Base-by-base conservation (phyloP, 1,284 basidiomycete species). In the Trametes hirsuta region DNA sequence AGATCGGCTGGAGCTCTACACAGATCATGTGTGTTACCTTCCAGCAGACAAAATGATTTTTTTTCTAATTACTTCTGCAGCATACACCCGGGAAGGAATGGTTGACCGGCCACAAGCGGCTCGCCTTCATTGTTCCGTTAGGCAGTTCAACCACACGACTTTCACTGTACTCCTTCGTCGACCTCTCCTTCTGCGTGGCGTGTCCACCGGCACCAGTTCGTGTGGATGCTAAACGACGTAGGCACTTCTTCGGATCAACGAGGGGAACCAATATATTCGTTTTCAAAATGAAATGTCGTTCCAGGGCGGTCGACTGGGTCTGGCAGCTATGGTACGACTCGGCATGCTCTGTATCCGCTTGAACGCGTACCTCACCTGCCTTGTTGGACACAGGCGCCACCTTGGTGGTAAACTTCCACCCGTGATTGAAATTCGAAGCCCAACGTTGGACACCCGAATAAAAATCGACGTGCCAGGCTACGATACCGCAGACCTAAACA, bases 111-210 rank as follows among this genome's bases (percentile, higher is more conserved):
- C 86, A 87, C 67, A 91, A 92, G 68, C 80, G 85, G 58, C 81
- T 93, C 6, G 80, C 86, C 6, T 90, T 85, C 66, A 73, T 91
- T 6, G 84, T 94, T 44, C 88, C 91, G 1, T 77, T 95, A 37
- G 78, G 79, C 55, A 76, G 79, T 2, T 73, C 79, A 3, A 75
- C 77, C 47, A 93, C 91, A 0, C 81, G 78, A 36, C 73, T 94
- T 24, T 93, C 90, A 1, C 70, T 95, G 15, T 95, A 91, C 71
- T 95, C 92, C 11, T 90, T 91, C 61, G 82, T 88, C 42, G 93
- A 95, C 68, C 74, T 91, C 53, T 87, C 91, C 1, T 94, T 94
- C 69, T 92, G 87, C 67, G 71, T 95, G 34, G 83, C 84, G 1
- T 93, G 88, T 64, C 80, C 82, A 6, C 86, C 87, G 0, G 82